Evolutionary conservation across 768 basidiomycete species (phyloP), one percentile per base, ranked within the genome.

Genomic region (Hericium rajendrae): DNA sequence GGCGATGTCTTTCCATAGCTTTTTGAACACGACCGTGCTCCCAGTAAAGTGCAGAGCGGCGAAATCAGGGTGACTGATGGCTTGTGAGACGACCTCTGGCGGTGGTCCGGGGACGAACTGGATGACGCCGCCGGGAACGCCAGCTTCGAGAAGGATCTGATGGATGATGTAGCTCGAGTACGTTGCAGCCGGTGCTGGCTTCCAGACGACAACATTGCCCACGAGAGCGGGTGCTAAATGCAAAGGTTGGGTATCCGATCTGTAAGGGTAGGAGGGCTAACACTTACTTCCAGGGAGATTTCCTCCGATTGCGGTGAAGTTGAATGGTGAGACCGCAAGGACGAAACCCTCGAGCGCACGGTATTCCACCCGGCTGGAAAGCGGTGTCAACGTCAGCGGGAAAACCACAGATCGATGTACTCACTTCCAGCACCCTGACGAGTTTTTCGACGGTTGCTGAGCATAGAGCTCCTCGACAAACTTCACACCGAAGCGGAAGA

Each of bases 341-440:
- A 98, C 91, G 74, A 99, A 99, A 22, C 97, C 97, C 73, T 98
- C 97, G n/a, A 99, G 79, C 1, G 95, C 83, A 59, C 97, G 91
- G 71, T 94, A 98, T 73, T 99, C 97, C 41, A 86, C 81, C 49
- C 95, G 94, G 75, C 94, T 97, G 51, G n/a, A 6, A 24, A 46
- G 18, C 55, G 51, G 60, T 38, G 53, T 49, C 41, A 38, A 60
- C 59, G 38, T 56, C 15, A 18, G 41, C 24, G 32, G 55, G 53
- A 13, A n/a, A 28, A 55, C 11, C 9, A 24, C 32, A 53, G 1
- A 55, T 51, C 16, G 38, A 16, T 26, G 12, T 1, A 78, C 92
- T 73, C 68, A 94, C 93, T 99, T 99, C 97, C 97, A 99, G 51
- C 85, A 76, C 6, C 94, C 93, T 8, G 83, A 67, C 2, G 91